Conservation (phyloP, 169 alveolate genomes). For the Cyclospora cayetanensis region DNA sequence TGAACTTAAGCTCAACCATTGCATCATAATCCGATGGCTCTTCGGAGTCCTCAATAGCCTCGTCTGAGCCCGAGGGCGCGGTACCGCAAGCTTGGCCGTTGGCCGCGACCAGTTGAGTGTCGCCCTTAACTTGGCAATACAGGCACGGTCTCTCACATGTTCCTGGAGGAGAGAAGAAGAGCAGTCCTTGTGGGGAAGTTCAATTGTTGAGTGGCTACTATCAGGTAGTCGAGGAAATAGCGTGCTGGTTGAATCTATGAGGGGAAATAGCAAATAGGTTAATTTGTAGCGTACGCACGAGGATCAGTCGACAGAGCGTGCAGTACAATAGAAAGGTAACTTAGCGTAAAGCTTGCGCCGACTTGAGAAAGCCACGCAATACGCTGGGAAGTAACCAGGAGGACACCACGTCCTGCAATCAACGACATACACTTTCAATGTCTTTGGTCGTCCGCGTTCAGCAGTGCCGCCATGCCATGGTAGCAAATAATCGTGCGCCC, state of each 20-base stretch:
- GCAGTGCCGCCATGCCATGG: not conserved
- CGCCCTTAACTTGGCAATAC: constrained; percentile 59
- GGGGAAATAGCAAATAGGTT: no score
- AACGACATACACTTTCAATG: not conserved
- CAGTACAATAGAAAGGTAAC: constrained; percentile 82
- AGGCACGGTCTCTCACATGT: constrained; percentile 50
- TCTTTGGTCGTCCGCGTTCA: not conserved
- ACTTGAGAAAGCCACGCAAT: constrained; percentile 70
- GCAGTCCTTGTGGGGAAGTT: not conserved
- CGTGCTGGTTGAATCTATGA: no score
- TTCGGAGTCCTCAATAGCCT: constrained; percentile 22
- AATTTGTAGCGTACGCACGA: constrained; percentile 76
- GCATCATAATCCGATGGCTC: constrained; percentile 18
- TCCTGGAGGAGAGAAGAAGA: not conserved
- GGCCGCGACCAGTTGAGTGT: not conserved
- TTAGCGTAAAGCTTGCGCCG: constrained; percentile 74
- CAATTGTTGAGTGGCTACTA: constrained; percentile 58
- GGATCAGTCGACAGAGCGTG: constrained; percentile 84
- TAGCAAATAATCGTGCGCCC: not conserved
- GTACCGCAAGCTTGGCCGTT: not conserved
- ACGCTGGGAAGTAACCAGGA: constrained; percentile 65
- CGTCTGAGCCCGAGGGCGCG: constrained; percentile 35
- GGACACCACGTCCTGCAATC: constrained; percentile 58
- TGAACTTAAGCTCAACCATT: constrained; percentile 50
- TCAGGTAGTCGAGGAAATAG: no score